These are phyloP conservation scores for Pontederia paniculata DNA, from an alignment of 176 grass and related monocot genomes.

Conservation along the genomic window DNA sequence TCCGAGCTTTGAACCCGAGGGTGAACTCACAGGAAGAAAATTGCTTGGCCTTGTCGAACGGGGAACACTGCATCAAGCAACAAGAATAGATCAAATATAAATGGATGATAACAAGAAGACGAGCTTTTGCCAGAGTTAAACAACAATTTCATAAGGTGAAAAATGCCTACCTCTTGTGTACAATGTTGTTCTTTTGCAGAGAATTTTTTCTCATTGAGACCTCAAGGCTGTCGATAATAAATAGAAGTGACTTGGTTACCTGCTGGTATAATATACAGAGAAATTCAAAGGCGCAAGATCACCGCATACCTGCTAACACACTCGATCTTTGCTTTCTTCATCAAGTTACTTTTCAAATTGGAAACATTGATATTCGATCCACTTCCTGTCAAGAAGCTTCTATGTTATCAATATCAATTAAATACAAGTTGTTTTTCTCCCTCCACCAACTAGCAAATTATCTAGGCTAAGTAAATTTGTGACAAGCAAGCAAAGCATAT, in stretches of 20 bases:
- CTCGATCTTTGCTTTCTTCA: constrained; percentile 46
- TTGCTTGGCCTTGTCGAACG: not conserved
- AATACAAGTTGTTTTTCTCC: not conserved
- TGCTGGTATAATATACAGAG: not conserved
- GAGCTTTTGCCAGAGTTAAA: not conserved
- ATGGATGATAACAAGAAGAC: not conserved
- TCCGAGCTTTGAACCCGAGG: not conserved
- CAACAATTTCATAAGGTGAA: not conserved
- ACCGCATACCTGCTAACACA: constrained; percentile 23
- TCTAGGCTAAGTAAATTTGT: not conserved
- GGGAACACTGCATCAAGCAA: not conserved
- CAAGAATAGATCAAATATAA: not conserved
- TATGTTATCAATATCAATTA: not conserved
- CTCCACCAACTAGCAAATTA: not conserved
- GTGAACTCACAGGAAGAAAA: not conserved
- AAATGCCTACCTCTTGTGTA: constrained; percentile 9
- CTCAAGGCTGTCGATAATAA: constrained; percentile 21
- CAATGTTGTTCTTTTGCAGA: constrained; percentile 12
- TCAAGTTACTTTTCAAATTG: constrained; percentile 30
- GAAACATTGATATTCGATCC: constrained; percentile 19
- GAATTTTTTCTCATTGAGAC: constrained; percentile 17
- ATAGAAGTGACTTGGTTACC: not conserved
- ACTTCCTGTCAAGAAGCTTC: constrained; percentile 12
- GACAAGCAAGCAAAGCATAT: not conserved
- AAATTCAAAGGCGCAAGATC: not conserved